These are phyloP conservation scores for Globisporangium cederbergense DNA, from an alignment of 352 stramenopile species.

Conservation along the genomic window DNA sequence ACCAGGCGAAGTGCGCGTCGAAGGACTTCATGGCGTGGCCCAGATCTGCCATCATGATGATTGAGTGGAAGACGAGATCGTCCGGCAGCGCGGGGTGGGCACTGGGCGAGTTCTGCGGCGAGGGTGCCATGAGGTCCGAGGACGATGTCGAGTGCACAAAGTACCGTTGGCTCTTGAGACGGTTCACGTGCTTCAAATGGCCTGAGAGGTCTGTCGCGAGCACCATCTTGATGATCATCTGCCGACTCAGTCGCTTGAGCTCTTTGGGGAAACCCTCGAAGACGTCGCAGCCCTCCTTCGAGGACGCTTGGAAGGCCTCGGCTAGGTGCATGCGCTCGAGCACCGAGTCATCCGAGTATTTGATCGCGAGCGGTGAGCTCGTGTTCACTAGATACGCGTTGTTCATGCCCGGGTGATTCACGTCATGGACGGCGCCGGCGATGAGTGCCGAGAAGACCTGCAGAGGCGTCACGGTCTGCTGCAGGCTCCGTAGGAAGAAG, in stretches of 20 bases:
- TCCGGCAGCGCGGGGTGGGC: conserved; percentile 23
- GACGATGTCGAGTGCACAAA: conserved; percentile 31
- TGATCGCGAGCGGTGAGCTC: conserved; percentile 81
- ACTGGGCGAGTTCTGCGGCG: not conserved
- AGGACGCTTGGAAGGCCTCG: conserved; percentile 60
- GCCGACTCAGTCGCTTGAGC: conserved; percentile 44
- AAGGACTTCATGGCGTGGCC: conserved; percentile 68
- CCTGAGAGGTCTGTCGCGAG: conserved; percentile 75
- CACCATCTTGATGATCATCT: conserved; percentile 82
- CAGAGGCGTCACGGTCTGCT: conserved; percentile 32
- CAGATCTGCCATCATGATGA: conserved; percentile 79
- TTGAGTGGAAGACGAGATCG: conserved; percentile 56
- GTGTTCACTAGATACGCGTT: conserved; percentile 90
- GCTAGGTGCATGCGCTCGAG: conserved; percentile 83
- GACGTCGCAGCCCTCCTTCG: conserved; percentile 67
- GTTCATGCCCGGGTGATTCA: conserved; percentile 91
- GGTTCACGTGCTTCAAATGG: conserved; percentile 72
- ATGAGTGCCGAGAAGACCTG: conserved; percentile 83
- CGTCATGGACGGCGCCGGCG: conserved; percentile 89
- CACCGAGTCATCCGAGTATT: conserved; percentile 92
- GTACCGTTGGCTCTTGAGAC: conserved; percentile 74
- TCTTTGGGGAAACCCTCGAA: conserved; percentile 61
- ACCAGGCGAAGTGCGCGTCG: conserved; percentile 52
- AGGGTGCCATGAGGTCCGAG: conserved; percentile 19
- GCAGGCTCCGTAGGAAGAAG: conserved; percentile 51